A percentile compares a stretch with the other conserved stretches of the same genome.
phyloP scores from a whole-genome alignment of 1,284 basidiomycete genomes.

The Ustilago vetiveriae region DNA sequence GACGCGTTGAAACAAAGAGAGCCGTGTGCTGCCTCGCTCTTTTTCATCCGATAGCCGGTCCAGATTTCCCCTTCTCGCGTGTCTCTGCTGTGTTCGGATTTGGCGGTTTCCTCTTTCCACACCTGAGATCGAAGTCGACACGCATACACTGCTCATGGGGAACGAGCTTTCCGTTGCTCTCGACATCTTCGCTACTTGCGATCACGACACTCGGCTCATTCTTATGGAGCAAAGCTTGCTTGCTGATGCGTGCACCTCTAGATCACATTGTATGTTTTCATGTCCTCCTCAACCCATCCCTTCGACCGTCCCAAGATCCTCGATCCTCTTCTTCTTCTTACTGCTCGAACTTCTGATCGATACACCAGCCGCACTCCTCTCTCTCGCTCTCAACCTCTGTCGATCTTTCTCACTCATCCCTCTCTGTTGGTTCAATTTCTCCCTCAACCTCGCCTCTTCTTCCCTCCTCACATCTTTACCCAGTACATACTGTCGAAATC shows the following conservation, averaged over 20 bases:
- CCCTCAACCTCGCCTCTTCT: conserved; percentile 14
- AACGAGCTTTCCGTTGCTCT: no score
- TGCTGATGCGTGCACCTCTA: no score
- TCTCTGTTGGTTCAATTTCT: conserved; percentile 16
- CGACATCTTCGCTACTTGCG: no score
- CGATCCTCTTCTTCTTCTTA: conserved; percentile 20
- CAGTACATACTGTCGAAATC: conserved; percentile 39
- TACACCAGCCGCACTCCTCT: conserved; percentile 26
- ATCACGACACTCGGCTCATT: no score
- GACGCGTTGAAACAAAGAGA: background rate
- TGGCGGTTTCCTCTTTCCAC: conserved; percentile 13
- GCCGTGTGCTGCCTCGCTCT: conserved; percentile 6
- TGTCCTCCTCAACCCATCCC: background rate
- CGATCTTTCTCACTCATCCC: conserved; percentile 24
- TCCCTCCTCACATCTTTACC: conserved; percentile 29
- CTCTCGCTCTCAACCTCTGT: conserved; percentile 15
- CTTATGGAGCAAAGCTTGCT: no score
- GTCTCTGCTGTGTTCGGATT: conserved; percentile 5
- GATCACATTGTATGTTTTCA: no score
- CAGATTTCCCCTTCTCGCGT: background rate
- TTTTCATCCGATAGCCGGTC: background rate
- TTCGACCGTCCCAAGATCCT: background rate
- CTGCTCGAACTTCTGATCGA: conserved; percentile 24
- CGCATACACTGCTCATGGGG: no score
- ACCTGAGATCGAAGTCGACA: no score